A percentile compares a stretch with the other conserved stretches of the same genome.
Conservation (phyloP, 2,329 filamentous ascomycete species). For the Aotearoamyces nothofagi region DNA sequence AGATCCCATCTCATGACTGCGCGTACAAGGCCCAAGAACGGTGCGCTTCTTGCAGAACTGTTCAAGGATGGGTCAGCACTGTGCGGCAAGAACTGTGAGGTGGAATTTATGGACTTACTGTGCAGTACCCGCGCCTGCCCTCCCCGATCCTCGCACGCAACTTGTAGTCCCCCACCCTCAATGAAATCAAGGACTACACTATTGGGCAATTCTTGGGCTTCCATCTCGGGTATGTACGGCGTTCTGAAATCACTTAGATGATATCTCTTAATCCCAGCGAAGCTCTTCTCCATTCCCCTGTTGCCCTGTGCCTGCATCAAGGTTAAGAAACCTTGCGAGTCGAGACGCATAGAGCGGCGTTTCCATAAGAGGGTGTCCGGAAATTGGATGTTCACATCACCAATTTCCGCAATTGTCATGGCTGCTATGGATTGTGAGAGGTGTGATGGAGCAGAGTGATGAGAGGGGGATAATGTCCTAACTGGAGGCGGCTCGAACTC, state of each 20-base stretch:
- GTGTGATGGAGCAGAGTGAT: constrained; percentile 4
- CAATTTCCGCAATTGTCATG: constrained; percentile 22
- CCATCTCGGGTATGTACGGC: constrained; percentile 75
- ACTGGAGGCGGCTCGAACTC: constrained; percentile 20
- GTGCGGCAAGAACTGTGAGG: background rate
- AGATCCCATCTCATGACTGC: constrained; percentile 6
- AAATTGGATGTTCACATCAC: constrained; percentile 93
- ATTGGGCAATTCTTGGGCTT: constrained; percentile 83
- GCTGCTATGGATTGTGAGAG: constrained; percentile 19
- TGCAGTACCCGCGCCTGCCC: constrained; percentile 39
- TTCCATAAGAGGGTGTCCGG: constrained; percentile 96
- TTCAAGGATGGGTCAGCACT: constrained; percentile 6
- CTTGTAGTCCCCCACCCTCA: constrained; percentile 46
- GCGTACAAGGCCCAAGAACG: constrained; percentile 12
- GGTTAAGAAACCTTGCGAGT: constrained; percentile 70
- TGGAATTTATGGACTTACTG: constrained; percentile 11
- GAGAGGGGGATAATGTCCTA: constrained; percentile 18
- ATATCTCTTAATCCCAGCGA: constrained; percentile 53
- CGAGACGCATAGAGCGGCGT: constrained; percentile 73
- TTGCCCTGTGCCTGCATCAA: constrained; percentile 52
- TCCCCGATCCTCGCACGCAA: constrained; percentile 46
- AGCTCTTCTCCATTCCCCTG: constrained; percentile 24
- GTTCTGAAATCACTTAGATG: constrained; percentile 71
- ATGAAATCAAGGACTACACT: constrained; percentile 52
- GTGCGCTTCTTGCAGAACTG: constrained; percentile 17